Percentiles rank a stretch among this genome's conserved stretches.
Evolutionary conservation across 2,329 filamentous ascomycete genomes (phyloP).

Genomic region (Leptographium wingfieldii): DNA sequence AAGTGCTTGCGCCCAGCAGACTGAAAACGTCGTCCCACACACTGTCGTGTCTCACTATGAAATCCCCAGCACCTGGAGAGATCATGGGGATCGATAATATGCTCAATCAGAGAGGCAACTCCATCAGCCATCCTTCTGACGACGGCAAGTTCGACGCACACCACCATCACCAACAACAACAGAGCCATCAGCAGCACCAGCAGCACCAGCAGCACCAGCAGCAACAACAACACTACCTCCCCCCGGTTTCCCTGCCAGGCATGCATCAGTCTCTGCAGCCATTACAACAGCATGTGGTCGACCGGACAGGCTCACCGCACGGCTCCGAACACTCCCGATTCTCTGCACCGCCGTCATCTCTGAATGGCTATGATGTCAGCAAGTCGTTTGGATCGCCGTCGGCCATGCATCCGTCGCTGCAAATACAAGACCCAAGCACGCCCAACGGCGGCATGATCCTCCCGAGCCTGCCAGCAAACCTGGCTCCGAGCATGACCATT

Average conservation of each 20-base stretch:
- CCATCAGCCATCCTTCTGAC: constrained; percentile 19
- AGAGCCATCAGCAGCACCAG: constrained; percentile 4
- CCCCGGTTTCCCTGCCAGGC: constrained; percentile 12
- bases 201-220: constrained; percentile 4
- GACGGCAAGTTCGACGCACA: constrained; percentile 6
- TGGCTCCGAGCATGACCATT: constrained; percentile 14
- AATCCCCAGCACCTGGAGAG: constrained; percentile 32
- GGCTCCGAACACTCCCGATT: constrained; percentile 47
- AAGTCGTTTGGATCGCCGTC: constrained; percentile 40
- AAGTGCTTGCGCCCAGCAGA: not conserved
- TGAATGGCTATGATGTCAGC: constrained; percentile 28
- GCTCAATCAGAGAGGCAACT: constrained; percentile 33
- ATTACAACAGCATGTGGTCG: constrained; percentile 24
- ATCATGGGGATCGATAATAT: constrained; percentile 42
- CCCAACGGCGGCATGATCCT: constrained; percentile 27
- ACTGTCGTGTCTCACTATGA: constrained; percentile 18
- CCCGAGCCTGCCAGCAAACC: constrained; percentile 24
- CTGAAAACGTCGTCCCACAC: not conserved
- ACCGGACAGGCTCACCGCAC: constrained; percentile 45
- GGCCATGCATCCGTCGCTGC: constrained; percentile 34
- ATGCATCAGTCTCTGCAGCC: constrained; percentile 10
- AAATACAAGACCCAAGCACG: constrained; percentile 28
- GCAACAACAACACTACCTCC: constrained; percentile 7
- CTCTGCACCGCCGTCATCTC: constrained; percentile 27
- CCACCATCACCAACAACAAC: constrained; percentile 6